phyloP scores from a whole-genome alignment of 164 flowering plant species.

The Stephania yunnanensis region DNA sequence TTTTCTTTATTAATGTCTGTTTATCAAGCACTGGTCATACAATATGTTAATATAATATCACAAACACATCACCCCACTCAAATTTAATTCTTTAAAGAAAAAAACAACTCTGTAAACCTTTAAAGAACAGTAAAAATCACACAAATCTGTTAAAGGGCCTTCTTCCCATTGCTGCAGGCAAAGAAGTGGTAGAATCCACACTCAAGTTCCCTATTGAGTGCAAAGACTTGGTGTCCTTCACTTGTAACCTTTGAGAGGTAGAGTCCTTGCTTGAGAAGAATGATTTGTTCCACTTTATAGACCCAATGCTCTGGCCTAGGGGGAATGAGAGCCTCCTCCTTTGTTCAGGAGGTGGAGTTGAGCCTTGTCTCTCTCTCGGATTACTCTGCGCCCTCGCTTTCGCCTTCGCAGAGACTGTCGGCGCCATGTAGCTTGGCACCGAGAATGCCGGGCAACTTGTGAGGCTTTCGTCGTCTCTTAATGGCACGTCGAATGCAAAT shows the following conservation, averaged over 20 bases:
- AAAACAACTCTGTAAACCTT: neutral
- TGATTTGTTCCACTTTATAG: conserved; percentile 66
- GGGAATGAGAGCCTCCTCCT: conserved; percentile 68
- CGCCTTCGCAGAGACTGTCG: conserved; percentile 82
- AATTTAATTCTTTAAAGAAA: conserved; percentile 7
- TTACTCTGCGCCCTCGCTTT: conserved; percentile 52
- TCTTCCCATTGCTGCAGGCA: conserved; percentile 79
- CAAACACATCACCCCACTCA: conserved; percentile 13
- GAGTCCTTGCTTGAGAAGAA: conserved; percentile 44
- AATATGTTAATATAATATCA: neutral
- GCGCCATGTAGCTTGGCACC: conserved; percentile 81
- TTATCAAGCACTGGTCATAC: neutral
- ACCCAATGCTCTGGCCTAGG: conserved; percentile 46
- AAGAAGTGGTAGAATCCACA: conserved; percentile 69
- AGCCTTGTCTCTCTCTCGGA: conserved; percentile 39
- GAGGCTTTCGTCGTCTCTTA: conserved; percentile 84
- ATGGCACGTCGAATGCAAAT: conserved; percentile 32
- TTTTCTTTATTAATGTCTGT: neutral
- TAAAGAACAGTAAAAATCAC: conserved; percentile 34
- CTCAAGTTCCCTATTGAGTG: conserved; percentile 63
- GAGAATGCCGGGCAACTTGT: conserved; percentile 92
- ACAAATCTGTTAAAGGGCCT: conserved; percentile 84
- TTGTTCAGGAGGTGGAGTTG: conserved; percentile 39
- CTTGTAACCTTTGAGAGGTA: conserved; percentile 30
- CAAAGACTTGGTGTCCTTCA: conserved; percentile 30